Conservation (phyloP, 352 stramenopile species). For the Blastocystis sp. region DNA sequence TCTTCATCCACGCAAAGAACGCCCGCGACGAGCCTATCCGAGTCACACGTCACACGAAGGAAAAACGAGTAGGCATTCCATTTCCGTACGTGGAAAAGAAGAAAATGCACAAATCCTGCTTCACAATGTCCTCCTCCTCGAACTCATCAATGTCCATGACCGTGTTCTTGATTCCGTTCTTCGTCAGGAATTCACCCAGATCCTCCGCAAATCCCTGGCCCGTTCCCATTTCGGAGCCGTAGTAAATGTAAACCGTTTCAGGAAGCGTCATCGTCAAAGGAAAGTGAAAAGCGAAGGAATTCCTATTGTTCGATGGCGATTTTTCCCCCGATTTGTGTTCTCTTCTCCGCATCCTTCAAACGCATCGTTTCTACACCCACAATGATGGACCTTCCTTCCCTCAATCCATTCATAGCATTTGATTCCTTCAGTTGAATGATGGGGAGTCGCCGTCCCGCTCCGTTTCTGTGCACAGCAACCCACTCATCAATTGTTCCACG, state of each 20-base stretch:
- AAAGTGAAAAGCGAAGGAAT: neutral
- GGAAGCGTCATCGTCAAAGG: slow-evolving; percentile 35
- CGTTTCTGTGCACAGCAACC: too few species aligned
- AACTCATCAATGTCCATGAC: slow-evolving; percentile 68
- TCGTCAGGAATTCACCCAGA: slow-evolving; percentile 1
- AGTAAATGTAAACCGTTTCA: slow-evolving; percentile 67
- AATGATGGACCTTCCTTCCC: too few species aligned
- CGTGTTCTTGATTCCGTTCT: slow-evolving; percentile 62
- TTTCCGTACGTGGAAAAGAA: slow-evolving; percentile 72
- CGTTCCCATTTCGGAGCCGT: slow-evolving; percentile 70
- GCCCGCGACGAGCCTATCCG: slow-evolving; percentile 28
- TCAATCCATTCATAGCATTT: too few species aligned
- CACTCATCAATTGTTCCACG: too few species aligned
- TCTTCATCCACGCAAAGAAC: slow-evolving; percentile 72
- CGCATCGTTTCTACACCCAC: too few species aligned
- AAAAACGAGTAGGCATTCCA: slow-evolving; percentile 47
- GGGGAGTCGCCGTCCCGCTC: too few species aligned
- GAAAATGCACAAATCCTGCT: slow-evolving; percentile 60
- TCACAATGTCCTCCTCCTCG: slow-evolving; percentile 62
- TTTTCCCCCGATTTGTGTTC: too few species aligned
- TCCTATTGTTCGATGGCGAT: neutral
- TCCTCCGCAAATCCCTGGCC: slow-evolving; percentile 60
- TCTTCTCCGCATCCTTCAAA: too few species aligned
- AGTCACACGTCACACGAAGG: neutral
- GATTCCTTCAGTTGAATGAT: too few species aligned